Evolutionary conservation across 192 early-diverging fungal genomes (phyloP), one percentile per base, ranked within the genome.

Genomic region (Backusella sp.): DNA sequence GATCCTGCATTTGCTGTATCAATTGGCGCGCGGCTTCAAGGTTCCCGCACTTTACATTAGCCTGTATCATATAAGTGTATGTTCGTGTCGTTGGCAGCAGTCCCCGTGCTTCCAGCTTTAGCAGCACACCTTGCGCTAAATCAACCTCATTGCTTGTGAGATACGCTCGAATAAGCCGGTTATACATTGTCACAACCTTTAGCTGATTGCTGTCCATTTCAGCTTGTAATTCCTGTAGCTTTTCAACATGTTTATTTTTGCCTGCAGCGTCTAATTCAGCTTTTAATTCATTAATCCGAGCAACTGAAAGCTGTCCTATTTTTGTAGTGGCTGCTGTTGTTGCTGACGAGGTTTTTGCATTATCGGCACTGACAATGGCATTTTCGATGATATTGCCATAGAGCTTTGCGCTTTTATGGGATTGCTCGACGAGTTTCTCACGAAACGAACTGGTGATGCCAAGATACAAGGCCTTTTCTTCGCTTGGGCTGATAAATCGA

Each of bases 381-480:
- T 78, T 70, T 6, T 82, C 80, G 17, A 82, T 82, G 26, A 82
- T 82, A 19, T 66, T 76, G 1, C 71, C 72, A 26, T 82, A 82
- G 5, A 73, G 72, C 37, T 68, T 41, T 26, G 70, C 21, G 17
- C 59, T 78, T 42, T 69, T 37, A 12, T 26, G 44, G 6, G 80
- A 34, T 32, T 78, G 71, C 46, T 74, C 69, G 30, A 68, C 66
- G 6, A 82, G 71, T 41, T 78, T 65, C n/a, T 78, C 77, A 6
- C 80, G 80, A 39, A 82, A 82, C 6, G 74, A 62, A 17, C 73
- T 52, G 21, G 80, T 82, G 32, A 82, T 66, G 7, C 74, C 72
- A 35, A 73, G 52, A 39, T 82, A 82, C 1, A 82, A 32, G 37
- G 78, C 69, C 36, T 78, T 72, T 53, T 82, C 80, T 82, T 82